Percentiles rank a stretch among this genome's conserved stretches.
Evolutionary conservation across 2,329 filamentous ascomycete genomes (phyloP).

Genomic region (Sclerotinia glacialis): DNA sequence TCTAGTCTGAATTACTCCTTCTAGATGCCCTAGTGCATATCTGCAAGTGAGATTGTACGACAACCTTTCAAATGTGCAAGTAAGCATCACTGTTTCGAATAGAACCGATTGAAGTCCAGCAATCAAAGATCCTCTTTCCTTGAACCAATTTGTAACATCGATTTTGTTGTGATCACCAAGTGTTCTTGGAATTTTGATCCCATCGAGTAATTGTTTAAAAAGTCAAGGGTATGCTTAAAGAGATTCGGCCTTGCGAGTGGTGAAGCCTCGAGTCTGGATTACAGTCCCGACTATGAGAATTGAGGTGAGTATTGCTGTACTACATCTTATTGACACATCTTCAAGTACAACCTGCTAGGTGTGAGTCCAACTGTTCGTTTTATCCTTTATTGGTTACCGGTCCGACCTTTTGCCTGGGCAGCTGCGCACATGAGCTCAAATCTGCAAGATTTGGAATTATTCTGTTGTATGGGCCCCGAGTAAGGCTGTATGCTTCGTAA

Average conservation of each 20-base stretch:
- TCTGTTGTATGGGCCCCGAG: neutral
- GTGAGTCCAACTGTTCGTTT: neutral
- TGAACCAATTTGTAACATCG: neutral
- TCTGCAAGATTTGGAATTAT: neutral
- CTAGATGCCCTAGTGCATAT: neutral
- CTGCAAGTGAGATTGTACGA: constrained; percentile 14
- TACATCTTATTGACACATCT: neutral
- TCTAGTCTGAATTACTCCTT: neutral
- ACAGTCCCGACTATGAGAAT: neutral
- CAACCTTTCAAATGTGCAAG: neutral
- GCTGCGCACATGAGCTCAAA: neutral
- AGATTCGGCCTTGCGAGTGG: neutral
- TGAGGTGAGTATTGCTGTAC: neutral
- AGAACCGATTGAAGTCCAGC: too few species aligned
- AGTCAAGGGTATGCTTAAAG: neutral
- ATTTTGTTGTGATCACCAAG: too few species aligned
- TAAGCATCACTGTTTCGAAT: neutral
- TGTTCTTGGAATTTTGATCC: neutral
- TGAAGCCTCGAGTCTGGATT: neutral
- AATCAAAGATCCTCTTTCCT: neutral
- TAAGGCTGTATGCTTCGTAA: neutral
- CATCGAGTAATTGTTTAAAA: too few species aligned
- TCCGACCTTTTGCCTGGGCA: neutral
- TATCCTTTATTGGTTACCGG: neutral
- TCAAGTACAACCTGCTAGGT: rapidly evolving